These are phyloP conservation scores for Oryza brachyantha DNA, from an alignment of 176 grass and related monocot genomes.

Conservation along the genomic window DNA sequence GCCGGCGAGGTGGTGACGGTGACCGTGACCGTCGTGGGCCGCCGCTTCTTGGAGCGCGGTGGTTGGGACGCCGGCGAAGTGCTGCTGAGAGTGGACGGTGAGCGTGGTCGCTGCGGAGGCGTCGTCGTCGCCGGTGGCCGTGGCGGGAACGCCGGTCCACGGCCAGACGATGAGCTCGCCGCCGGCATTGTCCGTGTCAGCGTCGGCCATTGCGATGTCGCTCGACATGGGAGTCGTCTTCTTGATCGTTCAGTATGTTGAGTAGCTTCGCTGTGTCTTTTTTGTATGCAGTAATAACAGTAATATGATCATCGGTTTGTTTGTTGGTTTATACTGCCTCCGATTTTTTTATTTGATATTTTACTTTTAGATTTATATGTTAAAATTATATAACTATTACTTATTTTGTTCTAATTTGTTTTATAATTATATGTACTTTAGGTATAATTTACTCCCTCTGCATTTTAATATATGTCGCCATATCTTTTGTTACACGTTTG, in stretches of 20 bases:
- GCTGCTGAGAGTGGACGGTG: neutral
- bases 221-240: neutral
- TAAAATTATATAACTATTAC: no score
- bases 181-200: neutral
- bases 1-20: neutral
- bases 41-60: constrained; percentile 28
- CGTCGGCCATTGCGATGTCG: neutral
- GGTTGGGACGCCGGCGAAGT: constrained; percentile 7
- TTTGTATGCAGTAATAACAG: no score
- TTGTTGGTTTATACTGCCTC: no score
- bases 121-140: neutral
- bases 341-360: no score
- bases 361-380: no score
- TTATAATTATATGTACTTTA: no score
- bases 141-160: constrained; percentile 31
- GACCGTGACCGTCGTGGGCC: neutral
- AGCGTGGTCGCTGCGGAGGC: neutral
- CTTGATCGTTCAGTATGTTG: neutral
- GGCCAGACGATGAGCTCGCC: constrained; percentile 42
- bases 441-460: no score
- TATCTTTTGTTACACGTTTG: no score
- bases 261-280: neutral
- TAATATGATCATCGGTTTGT: neutral
- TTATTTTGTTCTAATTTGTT: no score
- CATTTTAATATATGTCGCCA: no score